phyloP scores from a whole-genome alignment of 257 asterid genomes.

The Salvia miltiorrhiza region DNA sequence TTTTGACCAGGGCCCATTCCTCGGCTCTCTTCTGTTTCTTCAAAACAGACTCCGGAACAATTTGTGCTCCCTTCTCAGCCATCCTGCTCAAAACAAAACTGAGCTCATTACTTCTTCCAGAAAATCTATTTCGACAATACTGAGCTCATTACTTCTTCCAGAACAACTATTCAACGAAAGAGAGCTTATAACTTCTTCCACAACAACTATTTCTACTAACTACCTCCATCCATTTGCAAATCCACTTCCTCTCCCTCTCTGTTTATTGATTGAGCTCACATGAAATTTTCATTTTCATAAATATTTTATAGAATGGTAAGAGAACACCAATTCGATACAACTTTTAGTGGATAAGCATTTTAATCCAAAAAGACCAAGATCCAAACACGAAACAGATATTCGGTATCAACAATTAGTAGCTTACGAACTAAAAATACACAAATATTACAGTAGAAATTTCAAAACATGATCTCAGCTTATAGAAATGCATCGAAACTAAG shows the following conservation, averaged over 20 bases:
- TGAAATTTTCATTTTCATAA: background rate
- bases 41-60: conserved; percentile 60
- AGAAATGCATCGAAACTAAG: background rate
- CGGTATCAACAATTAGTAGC: background rate
- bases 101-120: background rate
- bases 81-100: conserved; percentile 7
- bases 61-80: conserved; percentile 34
- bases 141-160: no score
- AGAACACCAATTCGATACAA: background rate
- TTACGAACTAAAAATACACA: no score
- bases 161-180: no score
- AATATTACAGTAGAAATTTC: background rate
- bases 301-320: background rate
- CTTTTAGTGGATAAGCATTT: background rate
- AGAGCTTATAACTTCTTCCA: no score
- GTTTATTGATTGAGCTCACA: background rate
- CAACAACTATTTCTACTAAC: background rate
- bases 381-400: background rate
- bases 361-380: background rate
- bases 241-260: background rate
- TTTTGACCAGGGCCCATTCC: conserved; percentile 58
- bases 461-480: background rate
- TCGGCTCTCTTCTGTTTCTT: conserved; percentile 74
- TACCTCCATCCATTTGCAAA: background rate
- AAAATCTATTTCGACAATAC: no score